Percentiles rank a stretch among this genome's conserved stretches.
These are phyloP conservation scores for Inonotus obliquus DNA, from an alignment of 1,284 basidiomycete genomes.

Conservation along the genomic window DNA sequence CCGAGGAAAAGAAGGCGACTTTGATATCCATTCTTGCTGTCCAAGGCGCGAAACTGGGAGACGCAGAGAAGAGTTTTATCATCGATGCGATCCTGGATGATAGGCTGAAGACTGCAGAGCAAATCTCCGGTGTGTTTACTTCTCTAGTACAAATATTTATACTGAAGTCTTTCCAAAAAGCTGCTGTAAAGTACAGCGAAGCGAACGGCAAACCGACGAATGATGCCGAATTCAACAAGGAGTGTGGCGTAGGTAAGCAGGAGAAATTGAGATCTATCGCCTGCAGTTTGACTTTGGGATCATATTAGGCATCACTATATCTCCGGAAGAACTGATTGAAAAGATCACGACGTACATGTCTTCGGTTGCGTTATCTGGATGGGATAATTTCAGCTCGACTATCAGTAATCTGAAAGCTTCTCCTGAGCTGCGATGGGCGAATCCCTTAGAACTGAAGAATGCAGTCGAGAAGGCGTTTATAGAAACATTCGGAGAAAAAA, in stretches of 20 bases:
- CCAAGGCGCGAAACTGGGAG: constrained; percentile 54
- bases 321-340: constrained; percentile 61
- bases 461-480: constrained; percentile 78
- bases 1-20: constrained; percentile 81
- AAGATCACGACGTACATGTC: constrained; percentile 62
- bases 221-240: constrained; percentile 70
- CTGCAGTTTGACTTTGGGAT: background rate
- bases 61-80: constrained; percentile 62
- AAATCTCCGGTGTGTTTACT: constrained; percentile 69
- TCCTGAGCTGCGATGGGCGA: constrained; percentile 84
- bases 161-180: constrained; percentile 37
- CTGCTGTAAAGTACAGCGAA: constrained; percentile 77
- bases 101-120: constrained; percentile 79
- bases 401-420: constrained; percentile 69
- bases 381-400: constrained; percentile 69
- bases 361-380: constrained; percentile 55
- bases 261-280: background rate
- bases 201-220: constrained; percentile 58
- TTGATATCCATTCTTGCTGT: constrained; percentile 70
- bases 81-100: constrained; percentile 68
- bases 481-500: constrained; percentile 77
- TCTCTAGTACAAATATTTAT: background rate
- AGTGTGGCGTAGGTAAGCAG: constrained; percentile 84
- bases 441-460: constrained; percentile 84
- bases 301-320: constrained; percentile 72